Conservation (phyloP, 2,329 filamentous ascomycete species). For the Phaeosphaeriaceae sp. region DNA sequence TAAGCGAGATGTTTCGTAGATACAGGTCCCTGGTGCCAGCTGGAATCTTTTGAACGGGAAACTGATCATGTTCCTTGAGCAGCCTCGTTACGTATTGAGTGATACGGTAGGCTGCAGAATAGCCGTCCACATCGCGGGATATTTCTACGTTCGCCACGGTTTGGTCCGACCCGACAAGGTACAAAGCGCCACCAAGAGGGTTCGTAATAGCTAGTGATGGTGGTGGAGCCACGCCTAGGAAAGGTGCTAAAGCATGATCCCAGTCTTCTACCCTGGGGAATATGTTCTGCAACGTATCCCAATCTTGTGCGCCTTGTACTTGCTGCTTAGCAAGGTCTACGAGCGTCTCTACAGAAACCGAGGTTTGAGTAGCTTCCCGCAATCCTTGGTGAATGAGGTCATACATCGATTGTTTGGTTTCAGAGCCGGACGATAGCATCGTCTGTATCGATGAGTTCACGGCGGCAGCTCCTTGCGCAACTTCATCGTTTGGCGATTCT, state of each 20-base stretch:
- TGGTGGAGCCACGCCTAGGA: conserved; percentile 63
- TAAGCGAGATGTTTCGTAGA: conserved; percentile 61
- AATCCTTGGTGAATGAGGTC: conserved; percentile 62
- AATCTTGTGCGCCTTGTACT: conserved; percentile 41
- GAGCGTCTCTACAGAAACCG: conserved; percentile 62
- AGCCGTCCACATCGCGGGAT: conserved; percentile 69
- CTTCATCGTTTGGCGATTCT: conserved; percentile 60
- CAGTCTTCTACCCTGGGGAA: conserved; percentile 72
- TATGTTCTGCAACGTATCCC: conserved; percentile 54
- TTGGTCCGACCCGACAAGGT: conserved; percentile 59
- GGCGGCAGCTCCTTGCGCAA: conserved; percentile 53
- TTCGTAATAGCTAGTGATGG: conserved; percentile 77
- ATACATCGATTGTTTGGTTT: conserved; percentile 56
- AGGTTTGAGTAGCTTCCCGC: conserved; percentile 50
- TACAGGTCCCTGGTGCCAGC: conserved; percentile 33
- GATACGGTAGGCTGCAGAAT: conserved; percentile 77
- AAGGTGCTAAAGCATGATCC: conserved; percentile 65
- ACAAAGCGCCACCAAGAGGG: conserved; percentile 72
- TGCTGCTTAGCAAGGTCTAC: conserved; percentile 61
- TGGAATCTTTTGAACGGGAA: conserved; percentile 43
- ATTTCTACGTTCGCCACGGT: conserved; percentile 25
- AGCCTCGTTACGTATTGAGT: conserved; percentile 72
- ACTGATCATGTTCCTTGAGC: conserved; percentile 53
- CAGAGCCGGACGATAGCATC: conserved; percentile 45
- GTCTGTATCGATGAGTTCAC: conserved; percentile 48